Percentiles rank a stretch among this genome's conserved stretches.
These are phyloP conservation scores for Pseudogymnoascus sp. DNA, from an alignment of 2,329 filamentous ascomycete genomes.

Conservation along the genomic window DNA sequence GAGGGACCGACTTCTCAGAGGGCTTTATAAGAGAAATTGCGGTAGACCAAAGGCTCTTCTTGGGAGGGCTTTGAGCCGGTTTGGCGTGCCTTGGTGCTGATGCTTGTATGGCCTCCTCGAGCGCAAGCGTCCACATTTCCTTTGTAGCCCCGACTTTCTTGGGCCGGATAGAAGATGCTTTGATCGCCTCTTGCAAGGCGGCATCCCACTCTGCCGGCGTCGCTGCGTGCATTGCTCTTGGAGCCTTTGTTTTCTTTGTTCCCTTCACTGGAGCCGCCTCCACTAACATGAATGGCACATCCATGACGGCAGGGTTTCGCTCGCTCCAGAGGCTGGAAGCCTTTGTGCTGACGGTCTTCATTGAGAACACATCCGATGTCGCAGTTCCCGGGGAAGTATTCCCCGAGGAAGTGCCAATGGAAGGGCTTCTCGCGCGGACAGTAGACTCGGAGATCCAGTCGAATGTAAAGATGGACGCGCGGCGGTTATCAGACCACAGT, in stretches of 20 bases:
- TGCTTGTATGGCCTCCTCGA: slow-evolving; percentile 4
- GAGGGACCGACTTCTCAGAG: background rate
- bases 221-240: slow-evolving; percentile 18
- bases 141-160: background rate
- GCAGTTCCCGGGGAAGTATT: slow-evolving; percentile 24
- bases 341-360: slow-evolving; percentile 27
- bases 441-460: slow-evolving; percentile 30
- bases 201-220: slow-evolving; percentile 6
- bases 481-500: slow-evolving; percentile 21
- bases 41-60: slow-evolving; percentile 5
- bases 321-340: slow-evolving; percentile 22
- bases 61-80: background rate
- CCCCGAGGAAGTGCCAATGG: slow-evolving; percentile 20
- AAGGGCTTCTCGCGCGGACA: slow-evolving; percentile 24
- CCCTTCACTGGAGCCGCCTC: slow-evolving; percentile 4
- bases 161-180: background rate
- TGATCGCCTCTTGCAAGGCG: slow-evolving; percentile 1
- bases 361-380: slow-evolving; percentile 25
- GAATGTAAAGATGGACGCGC: slow-evolving; percentile 15
- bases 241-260: slow-evolving; percentile 3
- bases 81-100: background rate
- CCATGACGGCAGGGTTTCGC: slow-evolving; percentile 13
- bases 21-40: slow-evolving; percentile 1
- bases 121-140: slow-evolving; percentile 7
- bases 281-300: slow-evolving; percentile 9